Conservation (phyloP, 371 early-diverging fungal species). For the Zancudomyces culisetae region DNA sequence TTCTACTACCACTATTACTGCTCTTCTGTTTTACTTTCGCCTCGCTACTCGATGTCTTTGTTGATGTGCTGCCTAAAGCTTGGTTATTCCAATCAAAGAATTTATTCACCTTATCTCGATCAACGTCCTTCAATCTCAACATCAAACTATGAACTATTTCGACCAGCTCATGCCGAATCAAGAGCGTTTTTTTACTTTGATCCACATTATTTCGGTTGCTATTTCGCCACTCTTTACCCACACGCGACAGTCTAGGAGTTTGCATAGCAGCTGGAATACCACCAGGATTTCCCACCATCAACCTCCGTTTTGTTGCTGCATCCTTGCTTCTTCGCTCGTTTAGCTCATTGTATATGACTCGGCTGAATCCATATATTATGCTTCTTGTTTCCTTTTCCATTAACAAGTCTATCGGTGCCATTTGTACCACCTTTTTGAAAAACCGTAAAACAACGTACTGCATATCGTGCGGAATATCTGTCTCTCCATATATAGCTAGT, state of each 20-base stretch:
- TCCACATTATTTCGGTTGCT: neutral
- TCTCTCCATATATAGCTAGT: neutral
- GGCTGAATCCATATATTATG: neutral
- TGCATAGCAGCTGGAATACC: neutral
- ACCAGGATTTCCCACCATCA: too few species aligned
- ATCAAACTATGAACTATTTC: conserved; percentile 12
- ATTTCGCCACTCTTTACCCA: neutral
- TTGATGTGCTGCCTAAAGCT: too few species aligned
- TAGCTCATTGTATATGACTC: neutral
- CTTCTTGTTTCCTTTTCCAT: neutral
- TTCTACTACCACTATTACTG: neutral
- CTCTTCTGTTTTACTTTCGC: neutral
- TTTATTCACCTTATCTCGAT: too few species aligned
- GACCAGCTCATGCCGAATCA: conserved; percentile 14
- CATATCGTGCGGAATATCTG: neutral
- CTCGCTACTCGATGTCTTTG: too few species aligned
- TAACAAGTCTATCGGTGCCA: neutral
- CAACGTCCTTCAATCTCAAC: conserved; percentile 12
- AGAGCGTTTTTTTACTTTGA: neutral
- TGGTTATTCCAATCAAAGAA: conserved; percentile 15
- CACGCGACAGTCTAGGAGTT: neutral
- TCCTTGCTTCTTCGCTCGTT: neutral
- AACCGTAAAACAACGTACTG: neutral
- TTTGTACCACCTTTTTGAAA: neutral
- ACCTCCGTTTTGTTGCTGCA: too few species aligned